A percentile compares a stretch with the other conserved stretches of the same genome.
These are phyloP conservation scores for Ilyonectria mors-panacis DNA, from an alignment of 2,329 filamentous ascomycete species.

Conservation along the genomic window DNA sequence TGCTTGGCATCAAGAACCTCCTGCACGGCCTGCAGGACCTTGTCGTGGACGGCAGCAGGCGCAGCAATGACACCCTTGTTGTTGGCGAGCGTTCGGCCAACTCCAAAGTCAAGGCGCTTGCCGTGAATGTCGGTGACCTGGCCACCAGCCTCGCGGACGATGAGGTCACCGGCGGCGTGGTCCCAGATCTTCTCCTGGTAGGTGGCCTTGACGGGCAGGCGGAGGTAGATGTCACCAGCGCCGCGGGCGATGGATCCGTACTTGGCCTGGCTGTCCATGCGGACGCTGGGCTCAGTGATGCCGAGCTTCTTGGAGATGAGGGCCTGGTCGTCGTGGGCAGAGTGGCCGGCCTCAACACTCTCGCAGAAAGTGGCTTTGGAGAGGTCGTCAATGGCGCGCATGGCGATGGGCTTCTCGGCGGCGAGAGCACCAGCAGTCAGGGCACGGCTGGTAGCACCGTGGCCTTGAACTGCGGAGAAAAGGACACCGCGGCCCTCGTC, in stretches of 20 bases:
- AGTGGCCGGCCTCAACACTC: slow-evolving; percentile 94
- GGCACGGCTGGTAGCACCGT: slow-evolving; percentile 86
- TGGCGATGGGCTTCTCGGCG: slow-evolving; percentile 76
- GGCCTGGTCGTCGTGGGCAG: slow-evolving; percentile 88
- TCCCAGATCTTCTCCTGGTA: slow-evolving; percentile 99
- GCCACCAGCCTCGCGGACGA: slow-evolving; percentile 94
- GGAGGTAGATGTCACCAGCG: slow-evolving; percentile 93
- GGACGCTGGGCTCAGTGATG: slow-evolving; percentile 89
- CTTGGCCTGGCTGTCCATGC: slow-evolving; percentile 98
- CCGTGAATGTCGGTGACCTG: slow-evolving; percentile 92
- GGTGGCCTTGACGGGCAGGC: slow-evolving; percentile 85
- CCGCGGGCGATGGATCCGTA: slow-evolving; percentile 96
- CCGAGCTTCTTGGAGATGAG: slow-evolving; percentile 85
- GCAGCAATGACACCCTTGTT: slow-evolving; percentile 97
- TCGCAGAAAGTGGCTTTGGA: slow-evolving; percentile 93
- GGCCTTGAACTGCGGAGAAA: slow-evolving; percentile 85
- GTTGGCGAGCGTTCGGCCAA: slow-evolving; percentile 85
- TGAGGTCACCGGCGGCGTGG: slow-evolving; percentile 93
- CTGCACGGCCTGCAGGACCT: slow-evolving; percentile 87
- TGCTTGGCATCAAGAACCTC: slow-evolving; percentile 73
- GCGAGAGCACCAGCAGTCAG: slow-evolving; percentile 69
- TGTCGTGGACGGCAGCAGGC: slow-evolving; percentile 79
- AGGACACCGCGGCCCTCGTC: slow-evolving; percentile 87
- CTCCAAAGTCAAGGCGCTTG: slow-evolving; percentile 86
- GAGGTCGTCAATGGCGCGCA: slow-evolving; percentile 84